Conservation (phyloP, 2,329 filamentous ascomycete genomes). For the Elsinoe ampelina region DNA sequence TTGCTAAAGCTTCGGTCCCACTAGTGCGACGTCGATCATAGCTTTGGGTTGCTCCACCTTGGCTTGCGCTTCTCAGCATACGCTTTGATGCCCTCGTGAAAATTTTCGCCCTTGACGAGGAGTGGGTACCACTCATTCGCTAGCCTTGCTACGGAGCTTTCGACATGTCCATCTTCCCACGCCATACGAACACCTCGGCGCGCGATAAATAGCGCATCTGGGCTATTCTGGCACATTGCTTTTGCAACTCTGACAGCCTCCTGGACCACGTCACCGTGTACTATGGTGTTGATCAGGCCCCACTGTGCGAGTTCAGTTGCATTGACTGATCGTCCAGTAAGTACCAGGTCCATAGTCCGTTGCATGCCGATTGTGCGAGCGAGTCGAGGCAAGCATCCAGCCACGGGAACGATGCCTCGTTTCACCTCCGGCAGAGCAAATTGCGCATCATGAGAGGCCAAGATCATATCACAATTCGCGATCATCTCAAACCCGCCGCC, state of each 20-base stretch:
- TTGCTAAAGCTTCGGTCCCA: neutral
- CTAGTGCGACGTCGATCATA: slow-evolving; percentile 25
- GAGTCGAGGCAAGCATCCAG: slow-evolving; percentile 44
- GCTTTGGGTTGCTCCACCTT: slow-evolving; percentile 41
- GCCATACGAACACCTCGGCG: slow-evolving; percentile 18
- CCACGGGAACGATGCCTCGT: slow-evolving; percentile 46
- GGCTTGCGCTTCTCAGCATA: slow-evolving; percentile 45
- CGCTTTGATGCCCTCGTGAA: slow-evolving; percentile 41
- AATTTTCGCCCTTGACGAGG: slow-evolving; percentile 38
- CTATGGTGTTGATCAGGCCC: slow-evolving; percentile 34
- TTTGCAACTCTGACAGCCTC: slow-evolving; percentile 17
- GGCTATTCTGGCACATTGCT: slow-evolving; percentile 19
- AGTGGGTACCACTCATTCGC: slow-evolving; percentile 31
- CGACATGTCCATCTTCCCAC: slow-evolving; percentile 19
- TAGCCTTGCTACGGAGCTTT: slow-evolving; percentile 29
- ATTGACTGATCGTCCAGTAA: slow-evolving; percentile 39
- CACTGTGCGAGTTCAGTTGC: slow-evolving; percentile 37
- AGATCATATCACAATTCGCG: slow-evolving; percentile 47
- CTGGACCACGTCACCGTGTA: slow-evolving; percentile 20
- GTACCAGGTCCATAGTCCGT: slow-evolving; percentile 41
- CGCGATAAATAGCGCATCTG: slow-evolving; percentile 19
- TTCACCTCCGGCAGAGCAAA: slow-evolving; percentile 48
- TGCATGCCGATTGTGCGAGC: slow-evolving; percentile 42
- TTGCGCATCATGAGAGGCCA: slow-evolving; percentile 42
- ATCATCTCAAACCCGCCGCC: slow-evolving; percentile 51